Percentiles rank a stretch among this genome's conserved stretches.
These are phyloP conservation scores for Fusarium odoratissimum DNA, from an alignment of 2,329 filamentous ascomycete species.

Conservation along the genomic window DNA sequence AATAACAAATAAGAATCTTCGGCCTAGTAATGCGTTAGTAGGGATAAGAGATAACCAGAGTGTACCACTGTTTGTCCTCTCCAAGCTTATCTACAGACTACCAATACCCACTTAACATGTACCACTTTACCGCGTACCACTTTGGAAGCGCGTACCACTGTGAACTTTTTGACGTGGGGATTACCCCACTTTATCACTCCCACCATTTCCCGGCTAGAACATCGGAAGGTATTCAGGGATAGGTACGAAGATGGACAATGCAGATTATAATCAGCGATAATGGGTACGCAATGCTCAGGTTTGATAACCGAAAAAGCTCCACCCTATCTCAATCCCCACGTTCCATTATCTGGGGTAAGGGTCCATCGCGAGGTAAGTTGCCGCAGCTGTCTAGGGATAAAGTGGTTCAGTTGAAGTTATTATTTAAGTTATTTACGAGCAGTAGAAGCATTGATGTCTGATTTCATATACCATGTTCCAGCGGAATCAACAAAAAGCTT, in stretches of 20 bases:
- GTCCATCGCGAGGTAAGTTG: background rate
- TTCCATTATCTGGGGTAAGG: background rate
- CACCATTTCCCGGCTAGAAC: background rate
- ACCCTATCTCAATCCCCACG: background rate
- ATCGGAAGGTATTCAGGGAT: fast-evolving
- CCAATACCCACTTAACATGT: background rate
- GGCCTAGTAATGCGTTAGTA: too few species aligned
- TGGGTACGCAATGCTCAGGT: too few species aligned
- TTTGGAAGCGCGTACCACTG: background rate
- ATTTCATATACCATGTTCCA: background rate
- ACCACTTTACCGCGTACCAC: background rate
- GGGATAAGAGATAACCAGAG: fast-evolving
- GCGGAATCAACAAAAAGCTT: fast-evolving
- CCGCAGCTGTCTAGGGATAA: fast-evolving
- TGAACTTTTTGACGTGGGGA: background rate
- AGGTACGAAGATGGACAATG: background rate
- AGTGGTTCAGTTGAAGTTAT: background rate
- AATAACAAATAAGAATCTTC: fast-evolving
- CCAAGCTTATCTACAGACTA: background rate
- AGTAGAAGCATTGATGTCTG: fast-evolving
- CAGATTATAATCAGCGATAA: background rate
- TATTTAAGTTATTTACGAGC: background rate
- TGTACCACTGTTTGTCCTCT: background rate
- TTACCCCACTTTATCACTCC: background rate
- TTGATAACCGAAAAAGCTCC: background rate